Evolutionary conservation across 352 stramenopile genomes (phyloP), one percentile per base, ranked within the genome.

Genomic region (Blastocystis sp.): DNA sequence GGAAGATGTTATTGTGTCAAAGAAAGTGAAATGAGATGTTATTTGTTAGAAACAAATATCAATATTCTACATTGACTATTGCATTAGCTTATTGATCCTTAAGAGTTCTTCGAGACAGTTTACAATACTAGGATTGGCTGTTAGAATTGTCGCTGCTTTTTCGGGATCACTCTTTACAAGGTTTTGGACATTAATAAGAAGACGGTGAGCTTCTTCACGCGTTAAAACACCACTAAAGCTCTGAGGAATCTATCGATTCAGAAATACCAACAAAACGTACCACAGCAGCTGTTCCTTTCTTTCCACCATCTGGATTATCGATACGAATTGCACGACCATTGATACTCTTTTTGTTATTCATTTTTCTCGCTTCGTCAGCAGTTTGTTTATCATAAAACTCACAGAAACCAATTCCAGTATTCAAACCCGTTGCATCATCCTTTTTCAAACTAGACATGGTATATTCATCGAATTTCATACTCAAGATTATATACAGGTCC

Each of bases 261-360:
- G 3, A 6, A 30, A 4, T 13, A n/a, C 27, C 56, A 3, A 17
- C 56, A n/a, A 33, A n/a, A n/a, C 27, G 3, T 62, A 62, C 56
- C 56, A 62, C 56, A 33, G 56, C 56, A n/a, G 56, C 56, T 7
- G 56, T 64, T 48, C 70, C 70, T 40, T 81, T 81, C 70, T 81
- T 81, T 60, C 70, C 70, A 37, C 70, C 70, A 81, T 81, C 70
- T 13, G 70, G 70, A 35, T 81, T 62, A 62, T 81, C 70, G 48
- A 81, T 81, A 40, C 70, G 70, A 64, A 81, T 27, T 19, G 30
- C 22, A 51, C 70, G 40, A 51, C 70, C 70, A 15, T 81, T 56
- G 70, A 81, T 81, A 27, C 24, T 44, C 44, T 81, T 81, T 44
- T 81, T 81, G 5, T 81, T 81, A 35, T 81, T 81, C 70, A 81